phyloP scores from a whole-genome alignment of 2,329 filamentous ascomycete genomes.

The Bipolaris zeicola region DNA sequence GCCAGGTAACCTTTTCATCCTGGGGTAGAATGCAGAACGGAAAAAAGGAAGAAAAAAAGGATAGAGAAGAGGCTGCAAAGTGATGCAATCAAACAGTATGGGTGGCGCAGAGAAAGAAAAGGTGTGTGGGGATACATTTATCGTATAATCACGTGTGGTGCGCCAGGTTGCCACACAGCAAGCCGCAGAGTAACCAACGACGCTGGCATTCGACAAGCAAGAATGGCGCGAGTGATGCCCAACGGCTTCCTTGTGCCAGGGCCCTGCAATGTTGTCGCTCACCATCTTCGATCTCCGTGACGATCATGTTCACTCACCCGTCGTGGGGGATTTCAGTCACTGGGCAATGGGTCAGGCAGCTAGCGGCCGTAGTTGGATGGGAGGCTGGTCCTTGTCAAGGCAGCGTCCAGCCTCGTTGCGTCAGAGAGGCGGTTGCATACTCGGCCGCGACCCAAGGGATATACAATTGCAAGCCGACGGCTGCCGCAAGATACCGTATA shows the following conservation, averaged over 20 bases:
- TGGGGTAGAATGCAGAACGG: background rate
- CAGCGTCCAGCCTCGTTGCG: conserved; percentile 11
- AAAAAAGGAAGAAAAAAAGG: background rate
- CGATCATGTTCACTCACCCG: conserved; percentile 11
- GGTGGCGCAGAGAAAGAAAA: background rate
- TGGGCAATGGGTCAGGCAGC: conserved; percentile 13
- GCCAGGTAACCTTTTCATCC: conserved; percentile 19
- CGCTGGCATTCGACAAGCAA: background rate
- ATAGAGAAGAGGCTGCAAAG: background rate
- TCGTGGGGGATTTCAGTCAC: conserved; percentile 7
- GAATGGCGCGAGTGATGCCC: background rate
- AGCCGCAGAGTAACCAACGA: background rate
- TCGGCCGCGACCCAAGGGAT: conserved; percentile 1
- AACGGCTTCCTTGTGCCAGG: background rate
- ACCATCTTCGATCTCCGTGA: background rate
- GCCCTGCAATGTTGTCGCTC: background rate
- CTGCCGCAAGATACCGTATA: background rate
- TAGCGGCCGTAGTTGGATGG: conserved; percentile 19
- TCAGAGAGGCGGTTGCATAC: background rate
- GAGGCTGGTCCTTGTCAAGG: conserved; percentile 24
- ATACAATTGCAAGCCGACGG: conserved; percentile 7
- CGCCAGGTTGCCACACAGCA: background rate
- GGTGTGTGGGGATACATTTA: background rate
- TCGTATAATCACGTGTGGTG: background rate
- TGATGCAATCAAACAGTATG: conserved; percentile 4